These are phyloP conservation scores for Auricularia sp. DNA, from an alignment of 768 basidiomycete species.

Conservation along the genomic window DNA sequence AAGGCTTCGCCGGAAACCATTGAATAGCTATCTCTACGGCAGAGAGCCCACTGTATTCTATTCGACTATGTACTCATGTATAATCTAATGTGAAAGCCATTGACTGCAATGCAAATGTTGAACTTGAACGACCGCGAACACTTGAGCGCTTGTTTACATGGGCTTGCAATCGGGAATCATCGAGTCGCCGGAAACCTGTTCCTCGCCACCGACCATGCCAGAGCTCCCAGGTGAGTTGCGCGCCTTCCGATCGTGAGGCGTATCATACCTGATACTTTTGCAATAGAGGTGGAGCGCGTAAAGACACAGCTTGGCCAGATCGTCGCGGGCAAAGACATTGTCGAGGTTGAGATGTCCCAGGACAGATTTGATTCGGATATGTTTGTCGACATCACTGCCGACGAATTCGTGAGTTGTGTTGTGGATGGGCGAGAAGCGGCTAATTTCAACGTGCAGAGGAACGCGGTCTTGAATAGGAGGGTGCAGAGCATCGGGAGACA, in stretches of 20 bases:
- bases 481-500: no score
- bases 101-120: no score
- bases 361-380: no score
- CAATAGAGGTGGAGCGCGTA: neutral
- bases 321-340: neutral
- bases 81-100: neutral
- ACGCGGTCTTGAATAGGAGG: no score
- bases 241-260: neutral
- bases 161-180: neutral
- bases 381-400: no score
- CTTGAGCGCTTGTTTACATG: neutral
- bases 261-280: neutral
- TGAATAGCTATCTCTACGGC: neutral
- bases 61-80: neutral
- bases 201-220: neutral
- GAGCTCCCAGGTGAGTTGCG: neutral
- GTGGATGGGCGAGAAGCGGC: no score
- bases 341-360: no score
- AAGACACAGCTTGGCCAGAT: neutral
- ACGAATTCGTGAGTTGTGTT: no score
- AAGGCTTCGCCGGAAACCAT: no score
- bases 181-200: neutral
- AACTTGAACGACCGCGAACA: neutral
- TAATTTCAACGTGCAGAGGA: no score
- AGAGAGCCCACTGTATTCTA: neutral